Base-by-base conservation (phyloP, 2,329 filamentous ascomycete species). In the Sporothrix pseudoabietina region DNA sequence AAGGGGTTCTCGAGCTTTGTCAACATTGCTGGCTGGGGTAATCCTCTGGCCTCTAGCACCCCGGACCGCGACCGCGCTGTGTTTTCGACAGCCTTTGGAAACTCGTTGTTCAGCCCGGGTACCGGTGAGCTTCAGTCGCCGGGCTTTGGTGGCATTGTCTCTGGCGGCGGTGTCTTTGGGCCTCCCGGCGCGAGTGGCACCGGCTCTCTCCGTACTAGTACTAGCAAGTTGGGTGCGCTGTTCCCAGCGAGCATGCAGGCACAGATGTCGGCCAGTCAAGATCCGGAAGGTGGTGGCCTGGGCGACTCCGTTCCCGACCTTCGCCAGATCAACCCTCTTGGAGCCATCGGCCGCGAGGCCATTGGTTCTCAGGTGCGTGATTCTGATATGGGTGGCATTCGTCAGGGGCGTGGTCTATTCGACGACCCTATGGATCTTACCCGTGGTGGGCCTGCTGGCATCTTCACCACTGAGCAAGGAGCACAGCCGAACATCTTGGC, bases 191-290 rank as follows among this genome's bases (percentile, higher is more conserved):
- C 71, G 6, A 70, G 73, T 35, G 87, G 89, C 71, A 87, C 89
- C 7, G 90, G 91, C 69, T 91, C 91, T 70, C 88, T 92, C 63
- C 89, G 92, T 44, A 90, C 94, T 52, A 63, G 66, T 30, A 87
- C 89, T 5, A 96, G 92, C 84, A 97, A 94, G 81, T 85, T 98
- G 54, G 92, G 92, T 1, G 94, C 94, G 1, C 84, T 99, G 32
- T 98, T 99, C 79, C 94, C 95, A 9, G 84, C 90, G 1, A 91
- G 92, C 4, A 94, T 97, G 92, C 94, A 98, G 82, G 92, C 94
- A 49, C 93, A 97, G 80, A 94, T 97, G 91, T 49, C 66, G 3
- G 44, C 41, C 57, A 41, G 35, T 39, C 92, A 94, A 74, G 83
- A 83, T 3, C 87, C 90, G 41, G 92, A 95, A 14, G 68, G 26